Percentiles rank a stretch among this genome's conserved stretches.
Conservation (phyloP, 2,329 filamentous ascomycete species). For the Fusarium camptoceras region DNA sequence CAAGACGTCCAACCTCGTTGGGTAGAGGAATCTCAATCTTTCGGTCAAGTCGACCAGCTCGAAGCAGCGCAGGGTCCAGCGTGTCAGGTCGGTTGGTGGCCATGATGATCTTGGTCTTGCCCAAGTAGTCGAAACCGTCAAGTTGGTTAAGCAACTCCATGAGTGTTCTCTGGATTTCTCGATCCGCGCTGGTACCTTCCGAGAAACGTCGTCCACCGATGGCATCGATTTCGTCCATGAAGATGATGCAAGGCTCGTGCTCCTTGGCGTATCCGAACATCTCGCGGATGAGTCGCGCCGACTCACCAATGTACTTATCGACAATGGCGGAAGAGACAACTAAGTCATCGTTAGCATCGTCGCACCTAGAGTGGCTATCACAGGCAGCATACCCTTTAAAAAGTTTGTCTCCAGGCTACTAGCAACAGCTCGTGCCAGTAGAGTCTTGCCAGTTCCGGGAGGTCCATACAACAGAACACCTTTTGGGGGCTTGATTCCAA, state of each 20-base stretch:
- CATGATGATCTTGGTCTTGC: constrained; percentile 99
- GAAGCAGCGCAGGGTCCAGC: constrained; percentile 89
- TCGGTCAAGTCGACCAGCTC: constrained; percentile 92
- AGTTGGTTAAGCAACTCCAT: constrained; percentile 99
- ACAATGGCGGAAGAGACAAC: constrained; percentile 99
- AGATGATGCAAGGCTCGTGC: constrained; percentile 99
- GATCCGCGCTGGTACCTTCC: constrained; percentile 95
- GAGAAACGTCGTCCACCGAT: constrained; percentile 97
- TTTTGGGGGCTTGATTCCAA: constrained; percentile 99
- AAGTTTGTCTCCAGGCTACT: constrained; percentile 99
- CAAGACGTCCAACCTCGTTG: constrained; percentile 94
- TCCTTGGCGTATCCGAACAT: constrained; percentile 99
- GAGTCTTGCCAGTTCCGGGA: constrained; percentile 95
- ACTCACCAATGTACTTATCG: constrained; percentile 99
- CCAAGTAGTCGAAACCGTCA: constrained; percentile 98
- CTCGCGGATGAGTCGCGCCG: constrained; percentile 93
- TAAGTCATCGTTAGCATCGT: constrained; percentile 53
- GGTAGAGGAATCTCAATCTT: constrained; percentile 98
- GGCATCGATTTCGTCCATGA: constrained; percentile 99
- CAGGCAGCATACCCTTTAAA: constrained; percentile 78
- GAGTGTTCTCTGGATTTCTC: constrained; percentile 96
- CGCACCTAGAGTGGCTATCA: background rate
- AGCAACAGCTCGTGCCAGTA: constrained; percentile 92
- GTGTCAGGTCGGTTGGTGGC: constrained; percentile 98
- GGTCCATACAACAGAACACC: constrained; percentile 96